phyloP scores from a whole-genome alignment of 2,329 filamentous ascomycete genomes.

The Aotearoamyces nothofagi region DNA sequence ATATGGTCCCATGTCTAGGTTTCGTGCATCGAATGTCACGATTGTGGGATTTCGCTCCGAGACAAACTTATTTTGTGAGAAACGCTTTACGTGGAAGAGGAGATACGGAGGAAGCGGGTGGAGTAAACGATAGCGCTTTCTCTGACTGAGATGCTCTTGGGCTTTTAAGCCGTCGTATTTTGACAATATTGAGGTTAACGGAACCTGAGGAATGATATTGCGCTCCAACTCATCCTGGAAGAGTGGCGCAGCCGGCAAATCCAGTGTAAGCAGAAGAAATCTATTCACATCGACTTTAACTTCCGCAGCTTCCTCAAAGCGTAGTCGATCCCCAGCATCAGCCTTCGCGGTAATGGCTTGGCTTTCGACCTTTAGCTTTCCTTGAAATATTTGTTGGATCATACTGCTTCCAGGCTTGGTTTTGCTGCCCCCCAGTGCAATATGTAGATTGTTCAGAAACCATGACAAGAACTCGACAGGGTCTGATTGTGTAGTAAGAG shows the following conservation, averaged over 20 bases:
- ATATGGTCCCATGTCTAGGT: conserved; percentile 78
- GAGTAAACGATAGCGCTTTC: conserved; percentile 76
- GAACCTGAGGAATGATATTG: conserved; percentile 92
- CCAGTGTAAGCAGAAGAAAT: conserved; percentile 85
- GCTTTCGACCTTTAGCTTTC: conserved; percentile 78
- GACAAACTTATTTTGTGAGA: conserved; percentile 93
- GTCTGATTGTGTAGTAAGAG: conserved; percentile 78
- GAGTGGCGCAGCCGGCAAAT: conserved; percentile 79
- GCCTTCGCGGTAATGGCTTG: conserved; percentile 87
- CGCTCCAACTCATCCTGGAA: conserved; percentile 91
- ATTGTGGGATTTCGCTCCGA: conserved; percentile 94
- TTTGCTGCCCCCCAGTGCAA: conserved; percentile 80
- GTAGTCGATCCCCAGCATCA: conserved; percentile 71
- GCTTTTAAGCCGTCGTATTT: conserved; percentile 87
- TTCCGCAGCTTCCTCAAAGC: conserved; percentile 79
- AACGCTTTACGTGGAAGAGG: conserved; percentile 91
- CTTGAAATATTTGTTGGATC: conserved; percentile 87
- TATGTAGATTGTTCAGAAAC: conserved; percentile 93
- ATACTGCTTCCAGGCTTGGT: conserved; percentile 74
- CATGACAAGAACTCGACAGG: conserved; percentile 93
- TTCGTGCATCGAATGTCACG: conserved; percentile 80
- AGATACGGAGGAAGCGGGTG: conserved; percentile 87
- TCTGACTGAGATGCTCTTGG: conserved; percentile 78
- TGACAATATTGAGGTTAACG: conserved; percentile 65
- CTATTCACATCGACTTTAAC: conserved; percentile 65